A percentile compares a stretch with the other conserved stretches of the same genome.
These are phyloP conservation scores for Lycium ferocissimum DNA, from an alignment of 257 asterid genomes.

Conservation along the genomic window DNA sequence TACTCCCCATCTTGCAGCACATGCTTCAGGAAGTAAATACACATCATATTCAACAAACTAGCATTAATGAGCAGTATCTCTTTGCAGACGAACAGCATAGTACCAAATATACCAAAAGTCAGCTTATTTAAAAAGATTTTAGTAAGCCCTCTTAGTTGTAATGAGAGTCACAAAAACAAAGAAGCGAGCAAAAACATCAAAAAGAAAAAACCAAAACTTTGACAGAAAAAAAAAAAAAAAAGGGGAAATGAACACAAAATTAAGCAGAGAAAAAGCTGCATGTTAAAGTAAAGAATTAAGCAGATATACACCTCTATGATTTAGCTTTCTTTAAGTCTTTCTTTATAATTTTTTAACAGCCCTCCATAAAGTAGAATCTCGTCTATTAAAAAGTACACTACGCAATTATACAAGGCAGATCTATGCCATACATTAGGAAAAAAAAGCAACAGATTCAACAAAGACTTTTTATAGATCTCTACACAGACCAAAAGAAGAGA, in stretches of 20 bases:
- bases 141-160: neutral
- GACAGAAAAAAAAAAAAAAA: no score
- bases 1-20: constrained; percentile 2
- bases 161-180: neutral
- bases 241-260: neutral
- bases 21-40: neutral
- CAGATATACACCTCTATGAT: neutral
- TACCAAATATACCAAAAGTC: neutral
- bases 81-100: neutral
- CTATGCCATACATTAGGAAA: neutral
- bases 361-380: neutral
- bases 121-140: neutral
- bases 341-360: neutral
- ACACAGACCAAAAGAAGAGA: neutral
- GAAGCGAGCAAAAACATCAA: neutral
- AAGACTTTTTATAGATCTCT: neutral
- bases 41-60: neutral
- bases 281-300: neutral
- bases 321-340: neutral
- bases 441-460: neutral
- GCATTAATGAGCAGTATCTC: neutral
- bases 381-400: neutral
- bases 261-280: neutral
- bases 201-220: neutral
- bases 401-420: neutral